These are phyloP conservation scores for Oryza punctata DNA, from an alignment of 176 grass and related monocot genomes.

Conservation along the genomic window DNA sequence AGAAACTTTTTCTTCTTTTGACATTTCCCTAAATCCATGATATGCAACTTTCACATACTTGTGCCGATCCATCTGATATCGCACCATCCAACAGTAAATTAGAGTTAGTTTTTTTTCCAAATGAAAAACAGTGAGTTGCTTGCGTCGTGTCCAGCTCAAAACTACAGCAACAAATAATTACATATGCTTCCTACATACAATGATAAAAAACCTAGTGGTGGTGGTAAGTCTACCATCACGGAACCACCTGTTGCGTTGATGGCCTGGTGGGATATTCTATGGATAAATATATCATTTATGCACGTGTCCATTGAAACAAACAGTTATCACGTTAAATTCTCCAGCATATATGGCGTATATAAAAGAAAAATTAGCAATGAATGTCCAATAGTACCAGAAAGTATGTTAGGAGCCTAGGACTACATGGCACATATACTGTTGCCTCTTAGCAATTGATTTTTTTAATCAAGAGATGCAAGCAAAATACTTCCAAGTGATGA, in stretches of 20 bases:
- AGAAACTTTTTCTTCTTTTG: conserved; percentile 84
- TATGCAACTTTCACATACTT: conserved; percentile 99
- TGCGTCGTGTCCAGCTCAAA: not conserved
- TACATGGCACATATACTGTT: not conserved
- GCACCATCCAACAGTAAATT: conserved; percentile 36
- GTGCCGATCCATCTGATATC: conserved; percentile 96
- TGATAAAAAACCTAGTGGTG: not conserved
- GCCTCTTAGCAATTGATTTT: conserved; percentile 6
- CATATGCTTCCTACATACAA: not conserved
- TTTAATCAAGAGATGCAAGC: not conserved
- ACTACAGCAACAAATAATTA: conserved; percentile 2
- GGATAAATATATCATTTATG: not conserved
- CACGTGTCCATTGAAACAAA: not conserved
- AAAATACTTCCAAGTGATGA: conserved; percentile 24
- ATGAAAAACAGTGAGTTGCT: not conserved
- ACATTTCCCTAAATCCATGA: conserved; percentile 91
- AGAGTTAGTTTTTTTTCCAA: conserved; percentile 16
- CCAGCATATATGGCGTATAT: not conserved
- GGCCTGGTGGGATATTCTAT: not conserved
- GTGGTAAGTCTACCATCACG: not conserved
- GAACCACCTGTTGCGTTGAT: not conserved
- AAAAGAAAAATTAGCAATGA: not conserved
- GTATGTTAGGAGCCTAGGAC: not conserved
- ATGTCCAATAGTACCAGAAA: not conserved
- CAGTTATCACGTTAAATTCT: conserved; percentile 6